Conservation (phyloP, 768 basidiomycete species). For the Tulasnella sp. region DNA sequence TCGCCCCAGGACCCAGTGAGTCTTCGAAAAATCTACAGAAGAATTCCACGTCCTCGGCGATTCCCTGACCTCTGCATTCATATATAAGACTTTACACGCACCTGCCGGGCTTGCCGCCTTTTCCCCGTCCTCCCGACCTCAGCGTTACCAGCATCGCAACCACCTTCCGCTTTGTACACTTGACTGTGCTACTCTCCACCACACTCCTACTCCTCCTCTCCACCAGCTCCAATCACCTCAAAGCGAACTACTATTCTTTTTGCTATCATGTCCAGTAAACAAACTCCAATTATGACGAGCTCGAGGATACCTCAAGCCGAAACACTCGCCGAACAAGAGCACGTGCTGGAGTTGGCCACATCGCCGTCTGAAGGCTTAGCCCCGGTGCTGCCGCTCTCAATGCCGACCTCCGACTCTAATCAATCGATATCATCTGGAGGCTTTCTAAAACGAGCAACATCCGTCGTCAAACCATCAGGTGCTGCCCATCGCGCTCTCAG, state of each 20-base stretch:
- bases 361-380: neutral
- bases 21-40: neutral
- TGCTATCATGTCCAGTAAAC: neutral
- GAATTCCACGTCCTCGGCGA: neutral
- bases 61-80: neutral
- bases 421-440: constrained; percentile 11
- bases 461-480: constrained; percentile 7
- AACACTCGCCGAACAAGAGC: neutral
- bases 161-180: neutral
- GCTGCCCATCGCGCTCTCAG: neutral
- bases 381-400: neutral
- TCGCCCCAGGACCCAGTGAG: neutral
- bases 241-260: neutral
- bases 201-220: neutral
- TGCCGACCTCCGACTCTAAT: constrained; percentile 9
- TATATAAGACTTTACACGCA: neutral
- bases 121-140: neutral
- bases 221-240: neutral
- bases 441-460: neutral
- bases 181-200: neutral
- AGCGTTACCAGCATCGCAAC: neutral
- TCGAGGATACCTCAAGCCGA: neutral
- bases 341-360: neutral
- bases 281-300: neutral
- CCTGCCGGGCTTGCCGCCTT: neutral